Percentiles rank a stretch among this genome's conserved stretches.
Evolutionary conservation across 164 flowering plant species (phyloP).

Genomic region (Piper longum): DNA sequence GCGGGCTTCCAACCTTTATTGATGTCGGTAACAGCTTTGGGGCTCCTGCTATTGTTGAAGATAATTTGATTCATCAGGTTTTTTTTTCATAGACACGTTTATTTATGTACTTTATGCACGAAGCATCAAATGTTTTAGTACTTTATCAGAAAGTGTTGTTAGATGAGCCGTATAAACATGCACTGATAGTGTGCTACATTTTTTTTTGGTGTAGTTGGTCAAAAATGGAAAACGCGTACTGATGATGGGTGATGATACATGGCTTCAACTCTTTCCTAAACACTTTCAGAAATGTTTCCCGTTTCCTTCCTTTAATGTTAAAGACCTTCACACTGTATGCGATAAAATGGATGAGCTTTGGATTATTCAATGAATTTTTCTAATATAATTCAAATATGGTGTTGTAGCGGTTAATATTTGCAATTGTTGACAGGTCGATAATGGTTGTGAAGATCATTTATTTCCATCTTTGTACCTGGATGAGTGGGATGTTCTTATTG

Average conservation of each 20-base stretch:
- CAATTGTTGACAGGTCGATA: constrained; percentile 60
- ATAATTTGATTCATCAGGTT: constrained; percentile 86
- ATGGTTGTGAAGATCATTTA: constrained; percentile 77
- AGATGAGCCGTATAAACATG: not conserved
- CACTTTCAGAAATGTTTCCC: constrained; percentile 76
- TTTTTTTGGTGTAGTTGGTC: constrained; percentile 34
- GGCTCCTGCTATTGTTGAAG: constrained; percentile 90
- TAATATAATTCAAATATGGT: not conserved
- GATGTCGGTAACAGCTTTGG: constrained; percentile 99
- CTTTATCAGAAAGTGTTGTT: not conserved
- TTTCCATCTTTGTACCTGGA: constrained; percentile 63
- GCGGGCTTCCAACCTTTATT: constrained; percentile 94
- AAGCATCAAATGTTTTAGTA: not conserved
- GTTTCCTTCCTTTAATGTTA: constrained; percentile 91
- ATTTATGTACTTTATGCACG: not conserved
- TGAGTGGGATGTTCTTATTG: constrained; percentile 98
- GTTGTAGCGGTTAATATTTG: not conserved
- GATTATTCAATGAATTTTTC: not conserved
- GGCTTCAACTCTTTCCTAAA: constrained; percentile 85
- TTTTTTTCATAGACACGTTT: not conserved
- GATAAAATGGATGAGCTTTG: not conserved
- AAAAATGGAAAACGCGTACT: constrained; percentile 68
- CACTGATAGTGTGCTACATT: not conserved
- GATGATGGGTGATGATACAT: constrained; percentile 99
- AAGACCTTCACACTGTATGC: constrained; percentile 86